Base-by-base conservation (phyloP, 345 rosid species). In the Eutrema heterophyllum region DNA sequence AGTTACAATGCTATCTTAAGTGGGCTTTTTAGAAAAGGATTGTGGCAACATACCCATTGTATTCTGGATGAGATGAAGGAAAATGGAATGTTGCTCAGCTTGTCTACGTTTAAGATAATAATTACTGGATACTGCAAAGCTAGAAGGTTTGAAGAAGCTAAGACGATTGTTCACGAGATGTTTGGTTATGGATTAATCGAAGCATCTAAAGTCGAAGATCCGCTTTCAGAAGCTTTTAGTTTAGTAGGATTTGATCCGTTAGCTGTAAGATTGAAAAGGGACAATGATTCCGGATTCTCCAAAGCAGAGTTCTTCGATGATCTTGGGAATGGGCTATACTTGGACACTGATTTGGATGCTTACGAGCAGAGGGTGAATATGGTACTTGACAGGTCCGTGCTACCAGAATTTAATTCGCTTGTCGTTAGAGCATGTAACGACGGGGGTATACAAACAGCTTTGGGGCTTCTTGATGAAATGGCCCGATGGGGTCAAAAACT, bases 241-340 rank as follows among this genome's bases (percentile, higher is more conserved):
- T 27, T 86, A 29, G 68, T 90, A 78, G 96, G 93, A 32, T 76
- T 93, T 46, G 72, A 81, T 71, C 85, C 96, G 4, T 81, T 75
- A 36, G 83, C 84, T 68, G 89, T 90, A 46, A 81, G 72, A 64
- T 75, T 93, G 86, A 93, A 75, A 78, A 85, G 96, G 72, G 96
- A 90, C 82, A 84, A 86, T 80, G 76, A 74, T 73, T 73, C 73
- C 9, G 80, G 81, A 73, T 64, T 79, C 59, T 79, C 85, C 61
- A 85, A 81, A 76, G 83, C 89, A 30, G 92, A 93, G 73, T 92
- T 88, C 84, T 86, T 64, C 39, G 96, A 92, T 83, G 82, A 68
- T 53, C 86, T 90, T 54, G 97, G 97, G 35, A 93, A 93, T 81
- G 96, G 93, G 52, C 85, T 93, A 4, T 93, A 86, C 82, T 73